Conservation (phyloP, 1,284 basidiomycete species). For the Heliocybe sulcata region DNA sequence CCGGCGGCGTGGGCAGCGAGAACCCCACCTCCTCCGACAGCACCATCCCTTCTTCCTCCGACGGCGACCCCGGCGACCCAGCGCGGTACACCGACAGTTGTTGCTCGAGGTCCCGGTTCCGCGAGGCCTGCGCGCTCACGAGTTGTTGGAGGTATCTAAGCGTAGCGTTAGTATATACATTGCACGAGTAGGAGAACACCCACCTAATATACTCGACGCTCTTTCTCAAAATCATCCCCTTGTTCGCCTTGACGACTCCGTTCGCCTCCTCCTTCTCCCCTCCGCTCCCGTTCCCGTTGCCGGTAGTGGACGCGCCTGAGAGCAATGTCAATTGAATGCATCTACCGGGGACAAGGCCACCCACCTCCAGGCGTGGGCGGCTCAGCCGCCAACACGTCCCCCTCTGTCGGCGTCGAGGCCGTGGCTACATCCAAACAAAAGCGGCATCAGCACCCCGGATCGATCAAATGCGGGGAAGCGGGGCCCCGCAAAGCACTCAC, state of each 20-base stretch:
- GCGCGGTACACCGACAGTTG: constrained; percentile 43
- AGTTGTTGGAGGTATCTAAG: constrained; percentile 75
- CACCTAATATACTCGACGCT: constrained; percentile 82
- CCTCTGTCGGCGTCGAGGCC: not conserved
- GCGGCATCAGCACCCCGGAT: too few species aligned
- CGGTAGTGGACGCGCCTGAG: constrained; percentile 8
- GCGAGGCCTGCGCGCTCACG: constrained; percentile 66
- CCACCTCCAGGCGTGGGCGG: not conserved
- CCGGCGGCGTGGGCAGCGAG: constrained; percentile 9
- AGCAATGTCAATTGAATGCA: too few species aligned
- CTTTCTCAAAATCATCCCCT: constrained; percentile 85
- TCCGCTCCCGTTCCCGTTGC: constrained; percentile 16
- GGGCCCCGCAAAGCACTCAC: constrained; percentile 20
- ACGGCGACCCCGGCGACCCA: constrained; percentile 9
- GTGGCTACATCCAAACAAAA: too few species aligned
- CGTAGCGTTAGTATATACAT: too few species aligned
- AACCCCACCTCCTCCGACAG: constrained; percentile 11
- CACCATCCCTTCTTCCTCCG: constrained; percentile 18
- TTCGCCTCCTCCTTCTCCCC: constrained; percentile 11
- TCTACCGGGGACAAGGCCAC: too few species aligned
- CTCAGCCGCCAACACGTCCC: not conserved
- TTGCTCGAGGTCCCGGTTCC: constrained; percentile 71
- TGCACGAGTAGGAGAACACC: constrained; percentile 17
- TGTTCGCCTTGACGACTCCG: constrained; percentile 72
- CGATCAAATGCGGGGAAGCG: not conserved